Percentiles rank a stretch among this genome's conserved stretches.
These are phyloP conservation scores for Coemansia sp. DNA, from an alignment of 192 early-diverging fungal species.

Conservation along the genomic window DNA sequence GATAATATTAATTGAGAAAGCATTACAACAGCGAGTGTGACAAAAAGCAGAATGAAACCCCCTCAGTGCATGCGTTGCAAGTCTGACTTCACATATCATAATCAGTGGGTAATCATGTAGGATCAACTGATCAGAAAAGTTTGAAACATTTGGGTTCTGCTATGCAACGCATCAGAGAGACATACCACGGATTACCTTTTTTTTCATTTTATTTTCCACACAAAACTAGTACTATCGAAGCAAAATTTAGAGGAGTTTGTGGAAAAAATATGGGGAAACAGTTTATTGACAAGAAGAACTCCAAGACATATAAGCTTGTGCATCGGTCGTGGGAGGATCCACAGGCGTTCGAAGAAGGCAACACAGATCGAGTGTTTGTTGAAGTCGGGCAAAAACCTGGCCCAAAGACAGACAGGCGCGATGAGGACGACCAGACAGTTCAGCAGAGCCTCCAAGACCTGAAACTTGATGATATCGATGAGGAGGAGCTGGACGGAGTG, in stretches of 20 bases:
- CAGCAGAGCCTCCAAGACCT: conserved; percentile 24
- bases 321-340: conserved; percentile 97
- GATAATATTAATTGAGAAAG: not conserved
- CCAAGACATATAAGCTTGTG: conserved; percentile 87
- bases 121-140: conserved; percentile 3
- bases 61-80: not conserved
- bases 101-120: not conserved
- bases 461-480: conserved; percentile 11
- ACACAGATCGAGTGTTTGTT: conserved; percentile 76
- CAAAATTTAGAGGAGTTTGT: not conserved
- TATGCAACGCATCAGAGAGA: not conserved
- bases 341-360: conserved; percentile 75
- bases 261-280: conserved; percentile 46
- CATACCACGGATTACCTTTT: not conserved
- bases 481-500: conserved; percentile 34
- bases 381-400: conserved; percentile 48
- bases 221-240: no score
- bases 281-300: conserved; percentile 87
- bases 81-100: not conserved
- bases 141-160: not conserved
- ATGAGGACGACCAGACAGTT: conserved; percentile 29
- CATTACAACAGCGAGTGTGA: no score
- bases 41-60: not conserved
- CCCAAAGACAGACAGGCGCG: conserved; percentile 8
- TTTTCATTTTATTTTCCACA: not conserved